Percentiles rank a stretch among this genome's conserved stretches.
Evolutionary conservation across 1,139 yeast species (phyloP).

Genomic region (Kodamaea anthophila): DNA sequence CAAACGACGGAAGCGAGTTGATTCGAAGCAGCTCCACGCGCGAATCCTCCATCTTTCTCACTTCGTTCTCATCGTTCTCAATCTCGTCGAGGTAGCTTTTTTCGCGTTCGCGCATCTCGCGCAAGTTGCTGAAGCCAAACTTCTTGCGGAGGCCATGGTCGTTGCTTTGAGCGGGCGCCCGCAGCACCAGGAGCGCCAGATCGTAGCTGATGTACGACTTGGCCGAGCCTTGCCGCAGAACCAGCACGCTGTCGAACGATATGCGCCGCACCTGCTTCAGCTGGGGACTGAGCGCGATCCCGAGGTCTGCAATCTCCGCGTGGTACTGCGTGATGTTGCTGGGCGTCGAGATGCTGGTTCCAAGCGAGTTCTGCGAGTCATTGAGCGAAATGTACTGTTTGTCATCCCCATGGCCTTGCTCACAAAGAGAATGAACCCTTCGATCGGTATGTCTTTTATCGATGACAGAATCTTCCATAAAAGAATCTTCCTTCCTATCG

Average conservation of each 20-base stretch:
- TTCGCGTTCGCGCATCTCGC: constrained; percentile 13
- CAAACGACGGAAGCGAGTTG: constrained; percentile 14
- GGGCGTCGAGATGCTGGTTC: constrained; percentile 33
- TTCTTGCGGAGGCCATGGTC: constrained; percentile 29
- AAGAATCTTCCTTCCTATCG: no score
- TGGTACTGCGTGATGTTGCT: constrained; percentile 38
- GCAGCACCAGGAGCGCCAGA: constrained; percentile 42
- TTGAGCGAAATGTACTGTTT: constrained; percentile 11
- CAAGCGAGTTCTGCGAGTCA: constrained; percentile 16
- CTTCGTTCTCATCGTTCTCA: background rate
- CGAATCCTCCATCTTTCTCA: no score
- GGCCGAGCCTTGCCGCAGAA: constrained; percentile 28
- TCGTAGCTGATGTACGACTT: constrained; percentile 53
- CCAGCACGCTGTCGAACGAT: constrained; percentile 23
- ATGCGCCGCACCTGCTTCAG: constrained; percentile 22
- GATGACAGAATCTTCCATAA: constrained; percentile 10
- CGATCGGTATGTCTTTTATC: no score
- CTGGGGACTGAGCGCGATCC: constrained; percentile 40
- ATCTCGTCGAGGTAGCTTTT: constrained; percentile 25
- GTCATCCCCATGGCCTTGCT: no score
- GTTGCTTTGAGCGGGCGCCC: constrained; percentile 17
- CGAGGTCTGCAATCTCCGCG: constrained; percentile 41
- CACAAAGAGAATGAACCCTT: no score
- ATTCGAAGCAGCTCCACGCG: constrained; percentile 1
- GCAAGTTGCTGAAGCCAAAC: constrained; percentile 31